Evolutionary conservation across 1,139 yeast species (phyloP).

Genomic region (Geotrichum bryndzae): DNA sequence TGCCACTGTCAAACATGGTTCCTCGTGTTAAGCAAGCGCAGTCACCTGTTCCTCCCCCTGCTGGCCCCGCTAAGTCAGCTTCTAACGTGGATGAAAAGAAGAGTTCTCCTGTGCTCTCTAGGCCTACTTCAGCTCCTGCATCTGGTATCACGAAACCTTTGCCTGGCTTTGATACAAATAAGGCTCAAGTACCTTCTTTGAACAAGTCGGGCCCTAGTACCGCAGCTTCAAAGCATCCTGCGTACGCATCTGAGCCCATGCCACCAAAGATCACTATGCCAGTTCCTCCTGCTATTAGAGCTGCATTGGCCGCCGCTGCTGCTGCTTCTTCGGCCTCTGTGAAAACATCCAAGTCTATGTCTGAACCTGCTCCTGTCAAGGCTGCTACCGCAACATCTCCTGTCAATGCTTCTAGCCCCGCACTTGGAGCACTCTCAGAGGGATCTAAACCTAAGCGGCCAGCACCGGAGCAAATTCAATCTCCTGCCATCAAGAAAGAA

Average conservation of each 20-base stretch:
- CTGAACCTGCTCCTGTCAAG: conserved; percentile 6
- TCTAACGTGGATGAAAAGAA: neutral
- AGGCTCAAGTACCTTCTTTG: neutral
- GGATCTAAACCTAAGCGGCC: neutral
- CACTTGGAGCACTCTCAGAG: conserved; percentile 11
- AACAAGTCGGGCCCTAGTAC: neutral
- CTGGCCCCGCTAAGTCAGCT: conserved; percentile 1
- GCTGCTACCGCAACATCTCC: conserved; percentile 13
- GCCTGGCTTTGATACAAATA: neutral
- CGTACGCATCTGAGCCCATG: neutral
- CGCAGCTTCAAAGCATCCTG: neutral
- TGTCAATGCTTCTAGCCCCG: conserved; percentile 9
- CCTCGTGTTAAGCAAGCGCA: neutral
- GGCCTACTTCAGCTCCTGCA: neutral
- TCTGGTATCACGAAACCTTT: neutral
- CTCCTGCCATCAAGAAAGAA: neutral
- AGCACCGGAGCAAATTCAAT: neutral
- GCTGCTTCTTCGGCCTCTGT: conserved; percentile 3
- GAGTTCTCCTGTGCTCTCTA: neutral
- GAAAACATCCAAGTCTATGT: conserved; percentile 6
- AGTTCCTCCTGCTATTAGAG: neutral
- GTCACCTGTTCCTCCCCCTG: neutral
- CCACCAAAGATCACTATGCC: neutral
- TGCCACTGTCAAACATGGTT: neutral
- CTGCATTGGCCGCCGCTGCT: neutral